Conservation (phyloP, 805 yeast species). For the Debaryomyces maramus region DNA sequence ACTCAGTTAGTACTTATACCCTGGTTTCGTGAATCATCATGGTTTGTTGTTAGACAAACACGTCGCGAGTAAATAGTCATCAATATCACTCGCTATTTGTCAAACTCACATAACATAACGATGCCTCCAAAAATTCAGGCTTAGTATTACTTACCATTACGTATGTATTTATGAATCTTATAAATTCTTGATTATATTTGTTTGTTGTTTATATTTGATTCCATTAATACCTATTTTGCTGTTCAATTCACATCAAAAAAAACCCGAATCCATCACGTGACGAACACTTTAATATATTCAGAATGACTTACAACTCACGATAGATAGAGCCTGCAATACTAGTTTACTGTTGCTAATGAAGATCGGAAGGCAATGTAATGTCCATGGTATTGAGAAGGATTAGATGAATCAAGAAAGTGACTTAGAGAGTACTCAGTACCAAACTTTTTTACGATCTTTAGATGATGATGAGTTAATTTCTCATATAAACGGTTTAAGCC, state of each 20-base stretch:
- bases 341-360: too few relatives aligned
- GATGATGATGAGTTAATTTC: conserved; percentile 20
- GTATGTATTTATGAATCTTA: background rate
- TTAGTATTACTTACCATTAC: background rate
- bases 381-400: too few relatives aligned
- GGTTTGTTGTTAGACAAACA: too few relatives aligned
- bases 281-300: background rate
- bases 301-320: too few relatives aligned
- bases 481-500: conserved; percentile 17
- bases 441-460: conserved; percentile 17
- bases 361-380: too few relatives aligned
- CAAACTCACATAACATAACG: background rate
- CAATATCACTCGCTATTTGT: background rate
- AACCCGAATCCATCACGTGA: background rate
- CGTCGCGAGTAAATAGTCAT: background rate
- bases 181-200: background rate
- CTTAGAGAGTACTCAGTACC: conserved; percentile 2
- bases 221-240: background rate
- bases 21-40: too few relatives aligned
- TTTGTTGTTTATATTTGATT: background rate
- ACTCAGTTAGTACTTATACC: conserved; percentile 1
- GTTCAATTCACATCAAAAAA: background rate
- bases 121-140: background rate
- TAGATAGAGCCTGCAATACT: background rate
- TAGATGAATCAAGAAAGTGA: conserved; percentile 7